These are phyloP conservation scores for Fusarium goolgardi DNA, from an alignment of 2,329 filamentous ascomycete species.

Conservation along the genomic window DNA sequence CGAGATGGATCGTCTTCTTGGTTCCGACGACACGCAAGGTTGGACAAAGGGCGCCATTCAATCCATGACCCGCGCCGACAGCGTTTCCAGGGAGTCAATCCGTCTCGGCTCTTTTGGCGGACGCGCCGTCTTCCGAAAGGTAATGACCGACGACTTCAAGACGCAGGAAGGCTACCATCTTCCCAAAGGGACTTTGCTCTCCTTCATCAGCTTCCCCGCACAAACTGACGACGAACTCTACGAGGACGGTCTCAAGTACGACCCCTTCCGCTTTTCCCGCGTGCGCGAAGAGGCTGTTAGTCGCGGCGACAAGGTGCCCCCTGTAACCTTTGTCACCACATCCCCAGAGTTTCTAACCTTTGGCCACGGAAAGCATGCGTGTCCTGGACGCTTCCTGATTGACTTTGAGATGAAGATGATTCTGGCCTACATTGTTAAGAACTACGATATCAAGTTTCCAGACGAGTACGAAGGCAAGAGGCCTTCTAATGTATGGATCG, in stretches of 20 bases:
- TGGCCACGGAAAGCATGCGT: conserved; percentile 52
- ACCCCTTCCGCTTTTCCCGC: conserved; percentile 57
- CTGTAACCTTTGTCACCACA: conserved; percentile 33
- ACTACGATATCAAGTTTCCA: conserved; percentile 40
- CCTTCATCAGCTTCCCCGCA: conserved; percentile 49
- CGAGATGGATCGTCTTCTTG: conserved; percentile 51
- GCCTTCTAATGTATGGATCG: conserved; percentile 37
- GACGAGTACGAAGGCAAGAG: conserved; percentile 38
- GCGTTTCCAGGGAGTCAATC: conserved; percentile 57
- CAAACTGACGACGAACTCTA: conserved; percentile 49
- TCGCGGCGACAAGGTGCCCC: conserved; percentile 21
- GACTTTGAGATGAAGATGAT: conserved; percentile 52
- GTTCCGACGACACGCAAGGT: conserved; percentile 30
- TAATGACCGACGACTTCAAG: conserved; percentile 46
- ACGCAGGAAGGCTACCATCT: conserved; percentile 50
- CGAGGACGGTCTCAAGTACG: conserved; percentile 53
- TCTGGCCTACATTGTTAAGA: conserved; percentile 37
- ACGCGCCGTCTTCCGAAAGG: conserved; percentile 47
- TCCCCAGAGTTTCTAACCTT: conserved; percentile 50
- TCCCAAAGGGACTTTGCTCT: conserved; percentile 50
- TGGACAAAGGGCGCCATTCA: conserved; percentile 57
- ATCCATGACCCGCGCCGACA: conserved; percentile 56
- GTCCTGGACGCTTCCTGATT: conserved; percentile 48
- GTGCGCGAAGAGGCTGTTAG: conserved; percentile 46
- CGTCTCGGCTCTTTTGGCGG: conserved; percentile 51